Evolutionary conservation across 257 asterid genomes (phyloP), one percentile per base, ranked within the genome.

Genomic region (Gynochthodes officinalis): DNA sequence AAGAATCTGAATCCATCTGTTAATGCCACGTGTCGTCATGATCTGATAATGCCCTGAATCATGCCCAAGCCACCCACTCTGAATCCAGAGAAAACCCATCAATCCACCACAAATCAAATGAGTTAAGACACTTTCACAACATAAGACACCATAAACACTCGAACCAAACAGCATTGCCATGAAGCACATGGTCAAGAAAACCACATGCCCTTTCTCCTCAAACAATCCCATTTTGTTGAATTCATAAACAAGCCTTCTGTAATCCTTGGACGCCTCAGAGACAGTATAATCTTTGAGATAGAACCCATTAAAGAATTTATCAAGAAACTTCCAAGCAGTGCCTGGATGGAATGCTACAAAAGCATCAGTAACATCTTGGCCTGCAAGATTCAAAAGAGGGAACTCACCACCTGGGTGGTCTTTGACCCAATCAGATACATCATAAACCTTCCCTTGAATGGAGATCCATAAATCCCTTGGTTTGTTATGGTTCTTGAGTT

Each of bases 1-100:
- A 0, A 92, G 76, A 32, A 90, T 55, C 58, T 89, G 96, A 0
- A 80, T 88, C 65, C 85, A 81, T 62, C 97, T 66, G 76, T 83
- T 90, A 4, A 78, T 33, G 11, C 67, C 74, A 0, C 79, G 86
- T 0, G 86, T 82, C 30, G 67, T 28, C 97, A 90, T 89, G 5
- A 89, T 74, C 68, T 86, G 87, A 58, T 90, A 86, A 75, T 90
- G 97, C 37, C 96, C 96, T 0, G 98, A 89, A 80, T 93, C 98
- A 53, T 93, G 98, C 25, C 96, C 98, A 28, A 93, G 44, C 98
- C 98, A 93, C 7, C 98, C 98, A 69, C 97, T 93, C 79, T 93
- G 96, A 59, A 90, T 90, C 98, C 98, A 93, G 0, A 87, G 71
- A n/a, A 84, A 64, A 39, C 98, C 98, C 96, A 90, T 89, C 25